Evolutionary conservation across 2,329 filamentous ascomycete genomes (phyloP).

Genomic region (Sporothrix euskadiensis): DNA sequence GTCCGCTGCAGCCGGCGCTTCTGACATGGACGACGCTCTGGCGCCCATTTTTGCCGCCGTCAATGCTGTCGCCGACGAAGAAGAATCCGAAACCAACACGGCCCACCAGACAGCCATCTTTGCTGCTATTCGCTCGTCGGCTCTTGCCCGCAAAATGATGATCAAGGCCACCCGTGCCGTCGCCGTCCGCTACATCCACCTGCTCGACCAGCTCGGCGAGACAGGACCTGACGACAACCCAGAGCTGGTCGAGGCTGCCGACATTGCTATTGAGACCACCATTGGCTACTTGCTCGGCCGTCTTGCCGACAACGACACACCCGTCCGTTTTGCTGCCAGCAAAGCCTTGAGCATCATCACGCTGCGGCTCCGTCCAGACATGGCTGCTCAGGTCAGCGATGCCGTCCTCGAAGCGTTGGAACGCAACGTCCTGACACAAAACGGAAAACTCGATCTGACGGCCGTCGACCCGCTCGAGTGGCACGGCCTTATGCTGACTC

Average conservation of each 20-base stretch:
- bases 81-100: conserved; percentile 27
- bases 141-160: conserved; percentile 75
- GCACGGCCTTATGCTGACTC: conserved; percentile 87
- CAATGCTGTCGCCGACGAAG: conserved; percentile 57
- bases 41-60: conserved; percentile 65
- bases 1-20: conserved; percentile 67
- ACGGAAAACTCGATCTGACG: conserved; percentile 58
- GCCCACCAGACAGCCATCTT: conserved; percentile 45
- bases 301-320: conserved; percentile 84
- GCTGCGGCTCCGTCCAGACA: conserved; percentile 72
- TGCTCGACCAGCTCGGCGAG: conserved; percentile 54
- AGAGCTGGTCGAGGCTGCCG: conserved; percentile 45
- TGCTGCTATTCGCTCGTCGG: conserved; percentile 64
- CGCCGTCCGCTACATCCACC: conserved; percentile 55
- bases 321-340: conserved; percentile 84
- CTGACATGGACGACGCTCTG: conserved; percentile 70
- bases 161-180: conserved; percentile 83
- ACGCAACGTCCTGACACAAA: conserved; percentile 54
- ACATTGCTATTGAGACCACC: conserved; percentile 78
- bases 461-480: conserved; percentile 80
- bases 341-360: conserved; percentile 89
- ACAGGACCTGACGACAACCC: conserved; percentile 43
- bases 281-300: conserved; percentile 79
- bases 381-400: conserved; percentile 85
- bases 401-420: conserved; percentile 73